Conservation (phyloP, 2,329 filamentous ascomycete genomes). For the Didymella exigua region DNA sequence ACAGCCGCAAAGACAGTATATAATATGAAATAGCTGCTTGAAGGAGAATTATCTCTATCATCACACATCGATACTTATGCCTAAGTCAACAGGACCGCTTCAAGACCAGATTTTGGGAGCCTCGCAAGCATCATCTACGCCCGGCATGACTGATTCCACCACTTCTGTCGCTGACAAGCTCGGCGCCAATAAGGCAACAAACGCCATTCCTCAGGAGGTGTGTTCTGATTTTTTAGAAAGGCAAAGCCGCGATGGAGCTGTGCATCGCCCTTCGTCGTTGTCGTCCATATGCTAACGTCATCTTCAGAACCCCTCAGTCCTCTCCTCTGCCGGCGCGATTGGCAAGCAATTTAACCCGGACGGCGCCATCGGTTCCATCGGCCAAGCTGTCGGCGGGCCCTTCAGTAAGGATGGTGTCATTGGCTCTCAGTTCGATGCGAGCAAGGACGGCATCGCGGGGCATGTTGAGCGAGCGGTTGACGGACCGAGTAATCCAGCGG, state of each 20-base stretch:
- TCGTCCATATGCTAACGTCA: no score
- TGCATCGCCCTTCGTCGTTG: no score
- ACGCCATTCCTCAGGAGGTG: slow-evolving; percentile 36
- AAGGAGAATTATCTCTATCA: background rate
- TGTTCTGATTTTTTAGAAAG: no score
- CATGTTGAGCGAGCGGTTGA: slow-evolving; percentile 57
- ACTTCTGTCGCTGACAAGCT: slow-evolving; percentile 35
- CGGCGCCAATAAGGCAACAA: slow-evolving; percentile 38
- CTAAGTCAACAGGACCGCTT: slow-evolving; percentile 33
- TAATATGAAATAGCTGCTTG: background rate
- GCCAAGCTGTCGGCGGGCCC: slow-evolving; percentile 55
- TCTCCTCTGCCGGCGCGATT: slow-evolving; percentile 59
- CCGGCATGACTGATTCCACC: slow-evolving; percentile 30
- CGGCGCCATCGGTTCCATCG: slow-evolving; percentile 58
- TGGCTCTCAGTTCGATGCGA: slow-evolving; percentile 61
- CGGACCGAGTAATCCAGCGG: slow-evolving; percentile 48
- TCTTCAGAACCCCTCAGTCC: slow-evolving; percentile 41
- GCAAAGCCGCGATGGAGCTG: no score
- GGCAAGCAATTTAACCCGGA: slow-evolving; percentile 61
- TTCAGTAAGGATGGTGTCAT: slow-evolving; percentile 57
- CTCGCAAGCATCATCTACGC: slow-evolving; percentile 15
- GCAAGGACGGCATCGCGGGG: slow-evolving; percentile 60
- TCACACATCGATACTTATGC: slow-evolving; percentile 14
- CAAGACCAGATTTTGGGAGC: slow-evolving; percentile 26
- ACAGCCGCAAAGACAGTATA: background rate